Percentiles rank a stretch among this genome's conserved stretches.
Evolutionary conservation across 331 rosid genomes (phyloP).

Genomic region (Arachis monticola): DNA sequence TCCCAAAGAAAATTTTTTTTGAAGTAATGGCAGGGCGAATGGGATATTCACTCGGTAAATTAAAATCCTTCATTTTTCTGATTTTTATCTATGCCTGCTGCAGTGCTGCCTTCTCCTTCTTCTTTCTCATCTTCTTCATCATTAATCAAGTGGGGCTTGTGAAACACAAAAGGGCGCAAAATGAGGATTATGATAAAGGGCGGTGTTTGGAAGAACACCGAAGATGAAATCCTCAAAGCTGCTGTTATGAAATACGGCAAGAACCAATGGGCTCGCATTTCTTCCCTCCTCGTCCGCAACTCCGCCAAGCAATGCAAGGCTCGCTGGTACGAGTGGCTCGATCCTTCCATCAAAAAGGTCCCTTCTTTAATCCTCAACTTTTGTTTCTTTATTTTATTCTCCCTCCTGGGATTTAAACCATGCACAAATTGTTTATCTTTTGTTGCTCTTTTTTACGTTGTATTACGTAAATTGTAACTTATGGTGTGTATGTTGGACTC

Average conservation of each 20-base stretch:
- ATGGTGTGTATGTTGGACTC: neutral
- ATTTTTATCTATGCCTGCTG: too few species aligned
- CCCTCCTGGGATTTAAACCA: too few species aligned
- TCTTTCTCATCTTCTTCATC: too few species aligned
- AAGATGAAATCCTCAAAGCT: conserved; percentile 96
- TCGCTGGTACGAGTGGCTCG: conserved; percentile 99
- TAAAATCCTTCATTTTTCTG: too few species aligned
- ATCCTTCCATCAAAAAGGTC: conserved; percentile 93
- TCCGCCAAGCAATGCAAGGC: conserved; percentile 98
- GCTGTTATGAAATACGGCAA: conserved; percentile 98
- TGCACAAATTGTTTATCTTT: neutral
- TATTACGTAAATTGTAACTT: neutral
- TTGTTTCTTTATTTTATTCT: neutral
- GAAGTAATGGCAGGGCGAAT: too few species aligned
- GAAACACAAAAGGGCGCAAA: conserved; percentile 38
- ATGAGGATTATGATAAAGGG: conserved; percentile 99
- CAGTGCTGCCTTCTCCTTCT: too few species aligned
- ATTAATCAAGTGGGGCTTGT: conserved; percentile 2
- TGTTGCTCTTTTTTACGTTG: neutral
- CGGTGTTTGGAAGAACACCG: conserved; percentile 98
- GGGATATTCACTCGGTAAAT: too few species aligned
- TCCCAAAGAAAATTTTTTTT: too few species aligned
- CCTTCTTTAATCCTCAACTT: neutral
- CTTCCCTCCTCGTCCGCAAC: conserved; percentile 91
- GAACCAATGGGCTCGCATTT: conserved; percentile 97